Evolutionary conservation across 441 rosid genomes (phyloP).

Genomic region (Flueggea neowawraea): DNA sequence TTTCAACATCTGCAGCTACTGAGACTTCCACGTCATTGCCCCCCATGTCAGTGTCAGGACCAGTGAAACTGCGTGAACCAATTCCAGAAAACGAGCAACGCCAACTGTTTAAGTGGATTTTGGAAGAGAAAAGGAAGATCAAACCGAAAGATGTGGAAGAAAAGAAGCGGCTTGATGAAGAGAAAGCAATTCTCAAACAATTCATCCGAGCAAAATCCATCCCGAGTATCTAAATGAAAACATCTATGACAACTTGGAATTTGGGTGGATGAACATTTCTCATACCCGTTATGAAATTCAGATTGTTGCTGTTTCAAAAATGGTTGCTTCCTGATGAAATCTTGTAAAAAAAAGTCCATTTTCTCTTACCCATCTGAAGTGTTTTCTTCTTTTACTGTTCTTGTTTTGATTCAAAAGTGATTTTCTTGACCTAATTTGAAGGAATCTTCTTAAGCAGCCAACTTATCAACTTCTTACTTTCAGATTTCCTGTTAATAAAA

Average conservation of each 20-base stretch:
- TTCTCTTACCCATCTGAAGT: not conserved
- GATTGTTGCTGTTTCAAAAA: not conserved
- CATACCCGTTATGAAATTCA: not conserved
- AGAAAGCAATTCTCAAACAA: conserved; percentile 83
- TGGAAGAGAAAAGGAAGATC: conserved; percentile 92
- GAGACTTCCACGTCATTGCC: conserved; percentile 29
- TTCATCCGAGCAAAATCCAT: conserved; percentile 66
- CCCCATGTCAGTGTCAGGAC: conserved; percentile 20
- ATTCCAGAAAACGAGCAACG: conserved; percentile 71
- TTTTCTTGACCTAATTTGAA: too few relatives aligned
- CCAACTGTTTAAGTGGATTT: conserved; percentile 81
- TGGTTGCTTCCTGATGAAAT: not conserved
- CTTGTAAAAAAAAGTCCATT: not conserved
- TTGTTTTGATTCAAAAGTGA: too few relatives aligned
- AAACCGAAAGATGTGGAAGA: conserved; percentile 64
- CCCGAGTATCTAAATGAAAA: conserved; percentile 34
- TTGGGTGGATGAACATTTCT: not conserved
- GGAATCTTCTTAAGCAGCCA: too few relatives aligned
- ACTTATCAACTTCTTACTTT: too few relatives aligned
- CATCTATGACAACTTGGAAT: not conserved
- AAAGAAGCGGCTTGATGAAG: conserved; percentile 74
- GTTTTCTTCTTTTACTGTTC: not conserved
- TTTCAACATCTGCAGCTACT: conserved; percentile 24
- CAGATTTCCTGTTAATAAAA: too few relatives aligned
- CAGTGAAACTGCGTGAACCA: conserved; percentile 48